Conservation (phyloP, 2,329 filamentous ascomycete species). For the Thermothelomyces thermophilus region DNA sequence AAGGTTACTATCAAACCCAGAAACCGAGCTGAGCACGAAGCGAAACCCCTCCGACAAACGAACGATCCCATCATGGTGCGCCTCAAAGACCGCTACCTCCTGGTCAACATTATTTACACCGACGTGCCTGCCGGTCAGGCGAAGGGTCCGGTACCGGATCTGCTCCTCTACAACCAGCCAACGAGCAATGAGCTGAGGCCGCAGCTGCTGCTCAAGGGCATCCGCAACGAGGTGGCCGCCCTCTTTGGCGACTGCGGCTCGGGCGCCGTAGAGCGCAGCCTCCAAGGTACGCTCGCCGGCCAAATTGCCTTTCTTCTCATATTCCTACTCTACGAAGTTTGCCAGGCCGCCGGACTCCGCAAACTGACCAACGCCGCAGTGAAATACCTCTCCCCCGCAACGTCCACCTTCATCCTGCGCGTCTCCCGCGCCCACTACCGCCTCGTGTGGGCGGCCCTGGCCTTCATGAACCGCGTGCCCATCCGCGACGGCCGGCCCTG, state of each 20-base stretch:
- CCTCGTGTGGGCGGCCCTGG: constrained; percentile 83
- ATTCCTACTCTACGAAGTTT: background rate
- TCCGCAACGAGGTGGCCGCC: constrained; percentile 62
- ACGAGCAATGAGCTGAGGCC: constrained; percentile 65
- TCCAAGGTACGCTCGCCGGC: constrained; percentile 51
- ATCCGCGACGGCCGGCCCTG: constrained; percentile 56
- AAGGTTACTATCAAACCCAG: background rate
- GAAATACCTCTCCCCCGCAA: constrained; percentile 88
- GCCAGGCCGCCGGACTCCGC: too few species aligned
- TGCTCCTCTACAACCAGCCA: constrained; percentile 71
- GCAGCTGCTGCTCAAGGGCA: constrained; percentile 57
- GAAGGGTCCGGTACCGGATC: constrained; percentile 41
- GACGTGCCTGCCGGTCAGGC: constrained; percentile 38
- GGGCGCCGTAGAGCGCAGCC: constrained; percentile 61
- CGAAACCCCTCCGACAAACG: background rate
- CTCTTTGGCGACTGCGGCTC: constrained; percentile 87
- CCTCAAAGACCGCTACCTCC: constrained; percentile 89
- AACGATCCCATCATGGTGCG: constrained; percentile 67
- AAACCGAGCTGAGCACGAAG: background rate
- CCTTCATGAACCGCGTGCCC: constrained; percentile 67
- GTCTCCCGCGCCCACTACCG: constrained; percentile 77
- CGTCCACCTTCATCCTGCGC: constrained; percentile 85
- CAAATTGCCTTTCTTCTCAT: background rate
- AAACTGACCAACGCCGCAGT: too few species aligned
- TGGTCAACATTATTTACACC: constrained; percentile 91